Base-by-base conservation (phyloP, 1,284 basidiomycete species). In the Puccinia polysora region DNA sequence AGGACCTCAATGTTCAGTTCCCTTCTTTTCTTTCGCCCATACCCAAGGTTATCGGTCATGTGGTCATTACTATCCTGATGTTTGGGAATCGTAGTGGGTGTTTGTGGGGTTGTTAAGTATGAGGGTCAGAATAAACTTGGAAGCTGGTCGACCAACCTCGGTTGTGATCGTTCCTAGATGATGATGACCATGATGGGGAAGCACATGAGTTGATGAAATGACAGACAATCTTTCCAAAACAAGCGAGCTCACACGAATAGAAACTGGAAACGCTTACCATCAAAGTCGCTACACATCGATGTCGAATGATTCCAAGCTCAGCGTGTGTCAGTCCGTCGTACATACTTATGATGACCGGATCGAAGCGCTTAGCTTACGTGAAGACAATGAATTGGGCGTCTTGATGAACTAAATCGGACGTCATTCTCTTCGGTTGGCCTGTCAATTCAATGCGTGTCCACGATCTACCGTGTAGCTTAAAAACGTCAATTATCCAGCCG, bases 1-100 rank as follows among this genome's bases (percentile, higher is more conserved):
- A 93, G 83, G 73, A 89, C 85, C 49, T 88, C 85, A 15, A 87
- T 77, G 81, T 92, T 94, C 20, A 87, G 84, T 65, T 84, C 83
- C 67, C 89, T 84, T 59, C 89, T 83, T 77, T 84, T 85, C 50
- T 86, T 85, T 73, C 82, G 82, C 4, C 89, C 89, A 76, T 85
- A 89, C 2, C 90, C 90, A 32, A 80, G 75, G 68, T 79, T 79
- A 75, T 81, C 81, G 28, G 78, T 79, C 65, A 81, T 71, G 67
- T 63, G 67, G 23, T 70, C 67, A 52, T 70, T 70, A 38, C 67
- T 70, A 40, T 70, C 67, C 67, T 70, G 28, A 14, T 30, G 40
- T 23, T 6, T 10, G 14, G n/a, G 43, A 38, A 56, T 4, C 8
- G 7, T n/a, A n/a, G n/a, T n/a, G 4, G 32, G 14, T 7, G 34